Evolutionary conservation across 805 yeast species (phyloP), one percentile per base, ranked within the genome.

Genomic region (Novakomyces olei): DNA sequence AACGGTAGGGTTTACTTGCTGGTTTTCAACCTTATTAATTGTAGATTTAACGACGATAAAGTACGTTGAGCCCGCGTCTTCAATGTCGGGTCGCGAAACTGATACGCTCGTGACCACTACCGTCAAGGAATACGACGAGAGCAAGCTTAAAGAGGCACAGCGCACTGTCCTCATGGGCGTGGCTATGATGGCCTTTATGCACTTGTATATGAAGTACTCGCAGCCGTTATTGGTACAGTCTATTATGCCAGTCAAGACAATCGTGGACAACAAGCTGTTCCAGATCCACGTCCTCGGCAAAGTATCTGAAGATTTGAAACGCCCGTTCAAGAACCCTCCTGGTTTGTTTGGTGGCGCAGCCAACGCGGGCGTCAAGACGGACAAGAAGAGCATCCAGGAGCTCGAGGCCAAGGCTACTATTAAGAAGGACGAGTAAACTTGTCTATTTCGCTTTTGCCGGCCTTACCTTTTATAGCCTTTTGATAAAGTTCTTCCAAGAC

Each of bases 171-270:
- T 74, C 64, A 77, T 91, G 41, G 76, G 91, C 41, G 51, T 83
- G 44, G 94, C 92, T 47, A 80, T 88, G 92, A 83, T 88, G 83
- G 92, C 75, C 17, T 77, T 85, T 72, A 83, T 85, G 96, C 98
- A 88, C 58, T 50, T 88, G 40, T 85, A 85, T 70, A 70, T 88
- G 91, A 76, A 80, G 58, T 88, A 80, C 66, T 81, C 95, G 55
- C 81, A 88, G 60, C 98, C 98, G 38, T 67, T 88, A 52, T 71
- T 88, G 44, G 76, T 85, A 81, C 96, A 88, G 63, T 72, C 83
- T 41, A 68, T 88, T 45, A 68, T 91, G 34, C 85, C 94, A 33
- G 60, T 88, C 47, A 88, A 88, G 68, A 61, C 77, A 44, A 92
- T 92, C 30, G 58, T 80, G 36, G 96, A 88, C 61, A 60, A 78